These are phyloP conservation scores for Stevia rebaudiana DNA, from an alignment of 140 eudicot species.

Conservation along the genomic window DNA sequence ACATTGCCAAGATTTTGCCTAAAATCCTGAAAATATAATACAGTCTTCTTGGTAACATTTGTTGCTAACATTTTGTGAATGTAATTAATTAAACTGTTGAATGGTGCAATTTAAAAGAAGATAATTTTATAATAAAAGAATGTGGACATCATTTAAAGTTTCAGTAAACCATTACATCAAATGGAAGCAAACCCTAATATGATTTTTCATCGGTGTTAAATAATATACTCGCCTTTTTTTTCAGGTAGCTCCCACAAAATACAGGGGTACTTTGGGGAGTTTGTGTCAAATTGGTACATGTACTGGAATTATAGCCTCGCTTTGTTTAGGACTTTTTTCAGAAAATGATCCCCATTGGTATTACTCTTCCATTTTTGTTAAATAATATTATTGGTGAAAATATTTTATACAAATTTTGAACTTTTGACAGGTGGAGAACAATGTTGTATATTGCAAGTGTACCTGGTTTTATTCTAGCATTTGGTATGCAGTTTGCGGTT, in stretches of 20 bases:
- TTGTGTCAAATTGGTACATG: conserved; percentile 85
- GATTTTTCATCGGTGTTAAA: not conserved
- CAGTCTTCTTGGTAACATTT: not conserved
- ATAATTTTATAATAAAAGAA: not conserved
- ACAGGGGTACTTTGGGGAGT: conserved; percentile 70
- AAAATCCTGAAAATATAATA: not conserved
- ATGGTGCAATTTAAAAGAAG: not conserved
- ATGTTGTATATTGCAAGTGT: conserved; percentile 67
- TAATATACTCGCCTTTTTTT: not conserved
- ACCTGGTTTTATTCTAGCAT: conserved; percentile 65
- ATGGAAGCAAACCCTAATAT: conserved; percentile 5
- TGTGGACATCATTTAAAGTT: not conserved
- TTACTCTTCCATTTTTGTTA: not conserved
- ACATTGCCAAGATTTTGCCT: not conserved
- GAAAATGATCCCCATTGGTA: conserved; percentile 87
- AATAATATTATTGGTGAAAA: not conserved
- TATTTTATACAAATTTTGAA: not conserved
- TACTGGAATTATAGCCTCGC: conserved; percentile 69
- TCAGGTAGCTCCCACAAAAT: conserved; percentile 87
- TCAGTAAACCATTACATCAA: not conserved
- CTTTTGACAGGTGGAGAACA: conserved; percentile 70
- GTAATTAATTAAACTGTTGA: not conserved
- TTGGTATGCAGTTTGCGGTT: conserved; percentile 87
- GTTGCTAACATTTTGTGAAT: not conserved
- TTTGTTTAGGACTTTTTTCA: conserved; percentile 52